These are phyloP conservation scores for Elymus sibiricus DNA, from an alignment of 176 grass and related monocot species.

Conservation along the genomic window DNA sequence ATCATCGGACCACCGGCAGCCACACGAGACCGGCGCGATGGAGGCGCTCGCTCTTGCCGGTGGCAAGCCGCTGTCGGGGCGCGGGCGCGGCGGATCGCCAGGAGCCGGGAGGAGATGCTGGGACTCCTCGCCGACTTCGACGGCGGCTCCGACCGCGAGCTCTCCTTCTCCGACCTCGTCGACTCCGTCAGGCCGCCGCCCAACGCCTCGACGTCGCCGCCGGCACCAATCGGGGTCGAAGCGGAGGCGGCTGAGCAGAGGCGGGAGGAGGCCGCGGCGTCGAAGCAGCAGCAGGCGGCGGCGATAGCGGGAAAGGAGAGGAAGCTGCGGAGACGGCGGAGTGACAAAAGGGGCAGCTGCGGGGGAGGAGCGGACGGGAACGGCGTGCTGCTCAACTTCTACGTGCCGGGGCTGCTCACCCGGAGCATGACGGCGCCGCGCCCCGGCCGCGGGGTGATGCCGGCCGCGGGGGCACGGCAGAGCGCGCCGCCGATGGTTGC, in stretches of 20 bases:
- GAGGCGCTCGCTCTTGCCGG: slow-evolving; percentile 19
- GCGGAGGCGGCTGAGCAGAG: background rate
- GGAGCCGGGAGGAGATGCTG: slow-evolving; percentile 52
- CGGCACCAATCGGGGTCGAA: background rate
- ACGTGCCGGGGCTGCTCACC: slow-evolving; percentile 48
- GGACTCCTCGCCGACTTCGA: slow-evolving; percentile 40
- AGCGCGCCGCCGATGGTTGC: background rate
- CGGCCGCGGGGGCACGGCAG: background rate
- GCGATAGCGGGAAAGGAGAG: background rate
- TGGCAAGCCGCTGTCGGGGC: slow-evolving; percentile 2
- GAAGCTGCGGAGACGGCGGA: slow-evolving; percentile 14
- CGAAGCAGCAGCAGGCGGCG: background rate
- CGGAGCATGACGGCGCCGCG: slow-evolving; percentile 55
- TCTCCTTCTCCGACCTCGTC: slow-evolving; percentile 59
- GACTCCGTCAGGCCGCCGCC: background rate
- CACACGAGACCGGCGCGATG: background rate
- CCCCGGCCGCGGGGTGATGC: background rate
- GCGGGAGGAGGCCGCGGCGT: background rate
- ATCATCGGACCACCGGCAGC: background rate
- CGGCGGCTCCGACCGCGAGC: slow-evolving; percentile 37
- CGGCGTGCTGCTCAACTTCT: slow-evolving; percentile 79
- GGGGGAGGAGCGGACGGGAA: slow-evolving; percentile 20
- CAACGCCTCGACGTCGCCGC: background rate
- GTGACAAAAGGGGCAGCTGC: slow-evolving; percentile 32
- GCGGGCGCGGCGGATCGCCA: slow-evolving; percentile 21